These are phyloP conservation scores for Pulchroboletus neoregius DNA, from an alignment of 1,284 basidiomycete genomes.

Conservation along the genomic window DNA sequence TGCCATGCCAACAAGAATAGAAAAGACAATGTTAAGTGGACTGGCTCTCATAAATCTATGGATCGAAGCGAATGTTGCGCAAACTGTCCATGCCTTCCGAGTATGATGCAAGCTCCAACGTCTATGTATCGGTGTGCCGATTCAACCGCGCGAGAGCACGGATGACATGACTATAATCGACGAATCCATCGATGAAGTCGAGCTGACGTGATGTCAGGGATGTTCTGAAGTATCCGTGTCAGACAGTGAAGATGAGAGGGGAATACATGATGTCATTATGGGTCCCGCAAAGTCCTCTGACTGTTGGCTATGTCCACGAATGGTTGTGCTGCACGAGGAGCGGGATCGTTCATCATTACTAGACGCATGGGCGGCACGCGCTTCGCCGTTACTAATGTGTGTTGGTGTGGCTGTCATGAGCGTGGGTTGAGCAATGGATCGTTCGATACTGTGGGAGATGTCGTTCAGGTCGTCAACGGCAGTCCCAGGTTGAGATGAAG, in stretches of 20 bases:
- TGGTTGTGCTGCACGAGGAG: slow-evolving; percentile 2
- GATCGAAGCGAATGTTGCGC: slow-evolving; percentile 12
- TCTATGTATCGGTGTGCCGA: slow-evolving; percentile 17
- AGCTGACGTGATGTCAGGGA: slow-evolving; percentile 36
- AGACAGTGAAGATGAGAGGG: slow-evolving; percentile 30
- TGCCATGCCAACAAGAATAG: slow-evolving; percentile 13
- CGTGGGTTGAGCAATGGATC: slow-evolving; percentile 17
- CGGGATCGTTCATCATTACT: slow-evolving; percentile 14
- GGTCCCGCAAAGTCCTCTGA: slow-evolving; percentile 13
- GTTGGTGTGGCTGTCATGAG: slow-evolving; percentile 18
- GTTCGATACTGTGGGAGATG: slow-evolving; percentile 28
- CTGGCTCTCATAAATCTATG: slow-evolving; percentile 27
- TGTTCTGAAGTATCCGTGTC: slow-evolving; percentile 24
- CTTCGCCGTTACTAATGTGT: slow-evolving; percentile 11
- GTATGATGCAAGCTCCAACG: slow-evolving; percentile 16
- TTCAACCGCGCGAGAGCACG: slow-evolving; percentile 12
- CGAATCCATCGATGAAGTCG: slow-evolving; percentile 35
- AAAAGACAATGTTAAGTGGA: slow-evolving; percentile 18
- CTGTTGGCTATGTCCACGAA: slow-evolving; percentile 8
- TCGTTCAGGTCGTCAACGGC: slow-evolving; percentile 29
- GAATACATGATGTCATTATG: slow-evolving; percentile 20
- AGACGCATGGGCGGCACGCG: slow-evolving; percentile 5
- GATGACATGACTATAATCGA: slow-evolving; percentile 26
- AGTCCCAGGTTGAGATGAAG: slow-evolving; percentile 28
- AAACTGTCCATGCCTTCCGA: slow-evolving; percentile 20